Evolutionary conservation across 2,329 filamentous ascomycete species (phyloP).

Genomic region (Fusarium avenaceum): DNA sequence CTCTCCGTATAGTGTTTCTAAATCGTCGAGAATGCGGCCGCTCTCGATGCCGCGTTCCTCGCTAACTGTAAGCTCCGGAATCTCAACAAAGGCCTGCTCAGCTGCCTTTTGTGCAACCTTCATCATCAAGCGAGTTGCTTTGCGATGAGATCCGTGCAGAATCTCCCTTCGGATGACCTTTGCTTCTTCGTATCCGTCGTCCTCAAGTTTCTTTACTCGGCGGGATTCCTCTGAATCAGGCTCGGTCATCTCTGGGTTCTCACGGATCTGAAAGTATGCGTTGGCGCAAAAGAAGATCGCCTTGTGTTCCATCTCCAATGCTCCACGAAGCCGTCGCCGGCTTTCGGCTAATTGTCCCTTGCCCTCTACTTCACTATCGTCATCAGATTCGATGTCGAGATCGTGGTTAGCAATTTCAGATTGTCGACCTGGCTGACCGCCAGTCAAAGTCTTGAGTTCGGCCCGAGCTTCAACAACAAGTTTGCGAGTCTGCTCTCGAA

Average conservation of each 20-base stretch:
- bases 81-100: slow-evolving; percentile 69
- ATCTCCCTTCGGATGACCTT: slow-evolving; percentile 84
- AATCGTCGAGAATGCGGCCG: slow-evolving; percentile 72
- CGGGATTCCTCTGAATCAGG: slow-evolving; percentile 77
- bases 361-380: slow-evolving; percentile 53
- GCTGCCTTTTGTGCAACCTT: slow-evolving; percentile 67
- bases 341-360: slow-evolving; percentile 66
- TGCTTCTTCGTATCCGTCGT: slow-evolving; percentile 80
- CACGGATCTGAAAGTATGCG: slow-evolving; percentile 85
- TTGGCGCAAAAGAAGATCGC: slow-evolving; percentile 89
- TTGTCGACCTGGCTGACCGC: slow-evolving; percentile 17
- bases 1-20: slow-evolving; percentile 73
- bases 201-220: slow-evolving; percentile 77
- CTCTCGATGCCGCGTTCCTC: slow-evolving; percentile 78
- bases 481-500: slow-evolving; percentile 61
- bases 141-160: slow-evolving; percentile 65
- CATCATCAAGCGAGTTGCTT: slow-evolving; percentile 67
- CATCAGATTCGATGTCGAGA: slow-evolving; percentile 49
- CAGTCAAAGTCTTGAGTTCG: slow-evolving; percentile 68
- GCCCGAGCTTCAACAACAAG: slow-evolving; percentile 75
- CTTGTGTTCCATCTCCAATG: slow-evolving; percentile 84
- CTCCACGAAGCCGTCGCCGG: slow-evolving; percentile 75
- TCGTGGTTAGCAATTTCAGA: slow-evolving; percentile 19
- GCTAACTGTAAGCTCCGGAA: slow-evolving; percentile 69
- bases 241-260: slow-evolving; percentile 72